A percentile compares a stretch with the other conserved stretches of the same genome.
Evolutionary conservation across 2,329 filamentous ascomycete genomes (phyloP).

Genomic region (Aspergillus niger): DNA sequence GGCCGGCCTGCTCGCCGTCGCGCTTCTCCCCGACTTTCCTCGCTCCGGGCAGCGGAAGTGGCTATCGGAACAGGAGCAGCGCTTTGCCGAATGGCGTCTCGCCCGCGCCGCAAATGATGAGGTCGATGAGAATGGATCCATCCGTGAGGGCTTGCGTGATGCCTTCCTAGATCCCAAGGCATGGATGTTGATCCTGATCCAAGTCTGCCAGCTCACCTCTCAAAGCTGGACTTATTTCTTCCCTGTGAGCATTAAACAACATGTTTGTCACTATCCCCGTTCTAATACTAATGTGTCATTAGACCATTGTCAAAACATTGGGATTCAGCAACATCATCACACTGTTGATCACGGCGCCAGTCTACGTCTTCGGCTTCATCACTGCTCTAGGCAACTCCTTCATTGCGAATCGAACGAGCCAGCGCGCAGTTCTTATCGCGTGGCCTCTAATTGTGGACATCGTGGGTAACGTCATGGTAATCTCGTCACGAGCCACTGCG

Average conservation of each 20-base stretch:
- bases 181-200: slow-evolving; percentile 21
- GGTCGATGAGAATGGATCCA: slow-evolving; percentile 24
- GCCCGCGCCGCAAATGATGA: slow-evolving; percentile 23
- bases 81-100: slow-evolving; percentile 24
- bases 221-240: slow-evolving; percentile 22
- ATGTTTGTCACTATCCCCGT: no score
- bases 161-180: slow-evolving; percentile 21
- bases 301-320: slow-evolving; percentile 23
- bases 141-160: slow-evolving; percentile 19
- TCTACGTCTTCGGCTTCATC: slow-evolving; percentile 32
- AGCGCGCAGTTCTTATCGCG: slow-evolving; percentile 18
- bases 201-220: slow-evolving; percentile 21
- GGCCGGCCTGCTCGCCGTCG: slow-evolving; percentile 35
- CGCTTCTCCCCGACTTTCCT: slow-evolving; percentile 37
- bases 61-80: slow-evolving; percentile 24
- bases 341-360: slow-evolving; percentile 23
- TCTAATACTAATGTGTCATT: neutral
- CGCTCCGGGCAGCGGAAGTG: slow-evolving; percentile 22
- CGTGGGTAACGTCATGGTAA: slow-evolving; percentile 23
- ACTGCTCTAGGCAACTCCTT: slow-evolving; percentile 39
- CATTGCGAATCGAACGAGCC: slow-evolving; percentile 20
- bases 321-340: slow-evolving; percentile 22
- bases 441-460: slow-evolving; percentile 24
- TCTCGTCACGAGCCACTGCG: slow-evolving; percentile 16
- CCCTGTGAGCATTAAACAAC: slow-evolving; percentile 4